Percentiles rank a stretch among this genome's conserved stretches.
These are phyloP conservation scores for Kalaharituber pfeilii DNA, from an alignment of 2,329 filamentous ascomycete species.

Conservation along the genomic window DNA sequence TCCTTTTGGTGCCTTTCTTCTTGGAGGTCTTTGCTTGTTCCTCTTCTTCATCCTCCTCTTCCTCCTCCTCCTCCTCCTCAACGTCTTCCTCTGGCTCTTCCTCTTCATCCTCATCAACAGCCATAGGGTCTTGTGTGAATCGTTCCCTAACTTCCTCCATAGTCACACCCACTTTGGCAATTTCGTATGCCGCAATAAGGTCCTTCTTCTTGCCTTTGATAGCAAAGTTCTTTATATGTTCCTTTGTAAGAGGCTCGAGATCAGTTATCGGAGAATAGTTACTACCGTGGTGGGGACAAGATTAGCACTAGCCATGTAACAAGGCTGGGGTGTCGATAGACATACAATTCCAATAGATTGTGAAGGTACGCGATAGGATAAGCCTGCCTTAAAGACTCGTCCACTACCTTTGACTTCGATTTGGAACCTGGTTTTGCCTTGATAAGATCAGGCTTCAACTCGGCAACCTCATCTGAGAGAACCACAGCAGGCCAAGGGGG, in stretches of 20 bases:
- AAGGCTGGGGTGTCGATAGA: slow-evolving; percentile 20
- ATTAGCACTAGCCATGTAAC: too few relatives aligned
- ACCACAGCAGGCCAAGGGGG: slow-evolving; percentile 89
- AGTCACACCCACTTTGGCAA: slow-evolving; percentile 62
- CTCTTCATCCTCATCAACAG: slow-evolving; percentile 26
- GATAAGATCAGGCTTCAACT: neutral
- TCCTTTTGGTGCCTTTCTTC: slow-evolving; percentile 30
- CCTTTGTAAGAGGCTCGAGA: slow-evolving; percentile 57
- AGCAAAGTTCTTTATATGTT: slow-evolving; percentile 49
- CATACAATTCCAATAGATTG: slow-evolving; percentile 44
- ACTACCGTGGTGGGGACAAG: slow-evolving; percentile 32
- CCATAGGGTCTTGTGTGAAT: slow-evolving; percentile 35
- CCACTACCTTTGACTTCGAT: neutral
- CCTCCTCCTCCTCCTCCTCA: slow-evolving; percentile 42
- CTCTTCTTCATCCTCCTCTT: slow-evolving; percentile 42
- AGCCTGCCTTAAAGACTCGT: neutral
- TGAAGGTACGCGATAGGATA: slow-evolving; percentile 7
- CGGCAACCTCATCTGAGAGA: slow-evolving; percentile 70
- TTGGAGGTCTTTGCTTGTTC: slow-evolving; percentile 32
- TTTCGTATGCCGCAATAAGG: slow-evolving; percentile 58
- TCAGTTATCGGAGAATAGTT: slow-evolving; percentile 81
- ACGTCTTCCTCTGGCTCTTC: slow-evolving; percentile 34
- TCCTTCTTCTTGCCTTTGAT: slow-evolving; percentile 60
- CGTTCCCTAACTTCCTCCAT: slow-evolving; percentile 71
- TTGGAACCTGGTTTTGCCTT: neutral